Evolutionary conservation across 2,329 filamentous ascomycete genomes (phyloP).

Genomic region (Paraphaeosphaeria sporulosa): DNA sequence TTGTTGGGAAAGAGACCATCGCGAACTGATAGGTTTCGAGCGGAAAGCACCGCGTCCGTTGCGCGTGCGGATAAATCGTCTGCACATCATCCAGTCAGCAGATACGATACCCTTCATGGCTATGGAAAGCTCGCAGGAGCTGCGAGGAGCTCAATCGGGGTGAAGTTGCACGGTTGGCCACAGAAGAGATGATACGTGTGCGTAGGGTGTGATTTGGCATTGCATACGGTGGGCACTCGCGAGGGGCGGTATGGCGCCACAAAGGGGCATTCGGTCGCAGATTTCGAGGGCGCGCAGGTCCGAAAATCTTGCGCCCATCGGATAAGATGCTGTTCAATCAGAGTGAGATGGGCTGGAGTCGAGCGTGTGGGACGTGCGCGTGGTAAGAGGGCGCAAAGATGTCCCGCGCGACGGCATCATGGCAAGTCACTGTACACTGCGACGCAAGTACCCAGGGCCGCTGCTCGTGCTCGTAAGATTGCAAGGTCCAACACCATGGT

Average conservation of each 20-base stretch:
- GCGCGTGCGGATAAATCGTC: not conserved
- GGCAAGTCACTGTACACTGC: not conserved
- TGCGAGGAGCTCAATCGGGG: not conserved
- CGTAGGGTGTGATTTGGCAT: constrained; percentile 5
- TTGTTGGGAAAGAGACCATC: not conserved
- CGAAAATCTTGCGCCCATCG: not conserved
- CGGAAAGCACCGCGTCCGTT: not conserved
- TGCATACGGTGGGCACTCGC: not conserved
- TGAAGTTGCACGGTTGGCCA: not conserved
- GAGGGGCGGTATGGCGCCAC: not conserved
- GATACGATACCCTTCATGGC: not conserved
- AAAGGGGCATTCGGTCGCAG: not conserved
- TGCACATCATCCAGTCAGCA: not conserved
- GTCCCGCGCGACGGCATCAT: not conserved
- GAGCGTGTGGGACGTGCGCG: too few relatives aligned
- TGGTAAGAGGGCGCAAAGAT: constrained; percentile 2
- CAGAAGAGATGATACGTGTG: constrained; percentile 5
- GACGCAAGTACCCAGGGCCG: not conserved
- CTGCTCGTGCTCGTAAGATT: not conserved
- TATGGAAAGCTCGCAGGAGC: not conserved
- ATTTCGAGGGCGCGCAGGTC: not conserved
- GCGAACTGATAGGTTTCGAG: not conserved
- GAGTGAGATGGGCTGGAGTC: not conserved
- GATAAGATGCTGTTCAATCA: not conserved
- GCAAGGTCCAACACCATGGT: not conserved